Base-by-base conservation (phyloP, 441 rosid genomes). In the Arabidopsis lyrata region DNA sequence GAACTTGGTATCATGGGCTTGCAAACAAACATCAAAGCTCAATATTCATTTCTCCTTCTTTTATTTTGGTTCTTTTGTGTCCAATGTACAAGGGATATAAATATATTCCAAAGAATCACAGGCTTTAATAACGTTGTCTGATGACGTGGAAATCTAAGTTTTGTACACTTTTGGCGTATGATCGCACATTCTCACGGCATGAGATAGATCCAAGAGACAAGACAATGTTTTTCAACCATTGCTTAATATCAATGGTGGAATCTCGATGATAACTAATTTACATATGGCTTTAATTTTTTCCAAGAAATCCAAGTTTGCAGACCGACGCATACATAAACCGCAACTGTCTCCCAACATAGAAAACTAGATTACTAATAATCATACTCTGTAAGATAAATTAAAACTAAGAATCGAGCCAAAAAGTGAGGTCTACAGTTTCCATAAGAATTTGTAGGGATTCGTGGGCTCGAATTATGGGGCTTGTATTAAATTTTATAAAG, bases 391-490 rank as follows among this genome's bases (percentile, higher is more conserved):
- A n/a, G 18, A 6, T 44, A 15, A 18, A 44, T 45, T 45, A 45
- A 14, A 42, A n/a, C 9, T 6, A 15, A 45, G 10, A 45, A 15
- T 7, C 50, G 4, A 45, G 1, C 50, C 50, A 15, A 45, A 15
- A 45, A 22, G 22, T 15, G 50, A 45, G 11, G 20, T 7, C 50
- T 7, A 45, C 11, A 15, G 10, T 9, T 18, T 20, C 29, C 14
- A 4, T 49, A 49, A 49, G 22, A 49, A 49, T 8, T 31, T 8
- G 13, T 8, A 64, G 8, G 3, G 4, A 2, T 34, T 64, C 18
- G 5, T 47, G 45, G 69, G 57, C 9, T 64, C 13, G 12, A 32
- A 64, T 2, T 47, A 64, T 63, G 56, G 39, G 38, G 31, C 50
- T 52, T 53, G 6, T 24, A 0, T 7, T 35, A n/a, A 1, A 34